A percentile compares a stretch with the other conserved stretches of the same genome.
These are phyloP conservation scores for Athelia psychrophila DNA, from an alignment of 1,284 basidiomycete species.

Conservation along the genomic window DNA sequence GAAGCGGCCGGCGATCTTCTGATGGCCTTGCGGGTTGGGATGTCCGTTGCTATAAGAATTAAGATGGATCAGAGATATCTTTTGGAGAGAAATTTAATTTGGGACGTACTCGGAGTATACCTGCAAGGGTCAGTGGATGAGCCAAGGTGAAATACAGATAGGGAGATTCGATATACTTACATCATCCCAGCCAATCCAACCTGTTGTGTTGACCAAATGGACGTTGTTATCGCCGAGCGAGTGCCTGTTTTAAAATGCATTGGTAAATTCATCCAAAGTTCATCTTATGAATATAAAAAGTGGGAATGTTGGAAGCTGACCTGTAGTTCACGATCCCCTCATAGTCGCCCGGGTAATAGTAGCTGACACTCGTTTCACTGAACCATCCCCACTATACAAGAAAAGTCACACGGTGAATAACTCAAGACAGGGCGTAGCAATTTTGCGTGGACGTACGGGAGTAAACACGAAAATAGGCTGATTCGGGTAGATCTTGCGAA, in stretches of 20 bases:
- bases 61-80: too few relatives aligned
- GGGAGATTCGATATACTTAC: slow-evolving; percentile 21
- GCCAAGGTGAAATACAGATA: too few relatives aligned
- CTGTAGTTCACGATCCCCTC: slow-evolving; percentile 39
- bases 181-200: slow-evolving; percentile 51
- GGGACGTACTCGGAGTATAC: slow-evolving; percentile 10
- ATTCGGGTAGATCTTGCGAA: slow-evolving; percentile 41
- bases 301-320: slow-evolving; percentile 22
- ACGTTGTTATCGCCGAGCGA: slow-evolving; percentile 43
- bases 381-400: slow-evolving; percentile 53
- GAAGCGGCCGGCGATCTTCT: slow-evolving; percentile 46
- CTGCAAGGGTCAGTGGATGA: slow-evolving; percentile 43
- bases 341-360: slow-evolving; percentile 51
- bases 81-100: not conserved
- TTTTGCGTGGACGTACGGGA: slow-evolving; percentile 31
- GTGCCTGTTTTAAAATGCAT: slow-evolving; percentile 19
- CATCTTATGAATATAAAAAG: too few relatives aligned
- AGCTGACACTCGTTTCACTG: slow-evolving; percentile 41
- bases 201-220: slow-evolving; percentile 55
- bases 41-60: slow-evolving; percentile 38
- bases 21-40: slow-evolving; percentile 45
- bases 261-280: not conserved
- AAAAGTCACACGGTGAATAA: not conserved
- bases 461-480: slow-evolving; percentile 55
- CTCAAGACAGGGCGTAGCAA: not conserved